Evolutionary conservation across 116 monocot genomes (phyloP).

Genomic region (Papilionanthe hybrid): DNA sequence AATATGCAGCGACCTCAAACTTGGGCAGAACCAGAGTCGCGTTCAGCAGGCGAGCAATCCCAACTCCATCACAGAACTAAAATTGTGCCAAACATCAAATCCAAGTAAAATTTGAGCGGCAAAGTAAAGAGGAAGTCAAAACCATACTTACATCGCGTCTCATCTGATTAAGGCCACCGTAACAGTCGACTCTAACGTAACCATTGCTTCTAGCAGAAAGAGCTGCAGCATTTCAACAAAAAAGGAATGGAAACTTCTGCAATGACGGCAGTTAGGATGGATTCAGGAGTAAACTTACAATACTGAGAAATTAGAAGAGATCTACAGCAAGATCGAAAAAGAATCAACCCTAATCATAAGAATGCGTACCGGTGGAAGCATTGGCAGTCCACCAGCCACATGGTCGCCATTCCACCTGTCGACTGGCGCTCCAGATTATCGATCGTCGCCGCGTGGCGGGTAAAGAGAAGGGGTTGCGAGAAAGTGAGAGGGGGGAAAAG

Average conservation of each 20-base stretch:
- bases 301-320: neutral
- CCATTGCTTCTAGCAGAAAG: conserved; percentile 57
- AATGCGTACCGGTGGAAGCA: conserved; percentile 24
- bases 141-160: conserved; percentile 73
- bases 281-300: conserved; percentile 16
- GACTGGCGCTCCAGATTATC: conserved; percentile 44
- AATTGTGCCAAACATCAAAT: neutral
- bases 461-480: neutral
- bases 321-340: conserved; percentile 2
- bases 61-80: conserved; percentile 92
- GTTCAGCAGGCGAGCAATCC: conserved; percentile 87
- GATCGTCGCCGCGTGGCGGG: neutral
- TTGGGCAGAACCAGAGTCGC: conserved; percentile 84
- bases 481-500: neutral
- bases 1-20: conserved; percentile 95
- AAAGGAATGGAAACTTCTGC: conserved; percentile 21
- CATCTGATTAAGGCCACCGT: conserved; percentile 95
- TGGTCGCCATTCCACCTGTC: conserved; percentile 60
- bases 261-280: conserved; percentile 9
- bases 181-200: conserved; percentile 85
- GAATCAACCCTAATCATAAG: neutral
- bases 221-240: conserved; percentile 61
- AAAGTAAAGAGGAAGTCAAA: neutral
- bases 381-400: conserved; percentile 73
- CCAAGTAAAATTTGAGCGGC: neutral